Percentiles rank a stretch among this genome's conserved stretches.
phyloP scores from a whole-genome alignment of 495 filamentous ascomycete species.

The Podospora fimiseda region DNA sequence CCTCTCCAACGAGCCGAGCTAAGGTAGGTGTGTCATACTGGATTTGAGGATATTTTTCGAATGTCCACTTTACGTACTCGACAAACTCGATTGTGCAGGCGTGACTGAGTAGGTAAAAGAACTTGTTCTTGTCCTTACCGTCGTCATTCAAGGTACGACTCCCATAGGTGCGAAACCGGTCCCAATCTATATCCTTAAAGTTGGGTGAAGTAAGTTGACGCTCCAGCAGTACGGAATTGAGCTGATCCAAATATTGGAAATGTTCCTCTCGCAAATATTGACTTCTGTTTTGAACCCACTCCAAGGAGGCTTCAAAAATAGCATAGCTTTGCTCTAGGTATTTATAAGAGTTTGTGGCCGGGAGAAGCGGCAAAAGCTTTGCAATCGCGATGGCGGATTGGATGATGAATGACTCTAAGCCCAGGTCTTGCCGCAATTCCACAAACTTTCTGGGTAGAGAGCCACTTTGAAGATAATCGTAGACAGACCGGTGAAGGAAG shows the following conservation, averaged over 20 bases:
- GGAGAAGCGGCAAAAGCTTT: background rate
- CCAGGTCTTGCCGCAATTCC: background rate
- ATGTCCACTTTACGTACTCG: background rate
- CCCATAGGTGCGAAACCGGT: background rate
- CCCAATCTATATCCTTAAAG: background rate
- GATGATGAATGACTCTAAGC: background rate
- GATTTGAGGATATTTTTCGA: background rate
- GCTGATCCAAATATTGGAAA: background rate
- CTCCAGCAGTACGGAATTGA: background rate
- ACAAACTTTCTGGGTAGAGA: background rate
- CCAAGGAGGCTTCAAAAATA: background rate
- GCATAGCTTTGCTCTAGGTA: too few species aligned
- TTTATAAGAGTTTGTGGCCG: background rate
- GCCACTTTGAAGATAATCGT: background rate
- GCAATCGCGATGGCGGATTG: background rate
- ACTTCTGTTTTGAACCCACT: background rate
- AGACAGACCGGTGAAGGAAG: background rate
- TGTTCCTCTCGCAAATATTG: background rate
- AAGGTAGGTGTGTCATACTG: background rate
- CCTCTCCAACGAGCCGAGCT: background rate
- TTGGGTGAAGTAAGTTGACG: background rate
- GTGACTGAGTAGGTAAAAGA: background rate
- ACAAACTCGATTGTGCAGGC: background rate
- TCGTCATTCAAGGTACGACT: too few species aligned
- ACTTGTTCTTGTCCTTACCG: background rate